Conservation (phyloP, 139 green algal species). For the Coelastrella sp. region DNA sequence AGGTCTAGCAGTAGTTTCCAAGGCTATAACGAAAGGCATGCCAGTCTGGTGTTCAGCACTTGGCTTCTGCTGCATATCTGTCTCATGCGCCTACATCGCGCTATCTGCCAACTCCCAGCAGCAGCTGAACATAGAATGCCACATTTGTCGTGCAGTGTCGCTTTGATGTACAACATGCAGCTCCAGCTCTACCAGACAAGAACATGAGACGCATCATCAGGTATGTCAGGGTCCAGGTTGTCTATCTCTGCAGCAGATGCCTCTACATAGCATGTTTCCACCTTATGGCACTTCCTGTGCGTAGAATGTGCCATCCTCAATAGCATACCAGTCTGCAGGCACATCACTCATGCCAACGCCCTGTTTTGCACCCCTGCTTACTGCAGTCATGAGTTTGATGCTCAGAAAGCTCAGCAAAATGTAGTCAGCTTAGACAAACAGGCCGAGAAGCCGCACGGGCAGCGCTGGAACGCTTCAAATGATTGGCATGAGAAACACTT, state of each 20-base stretch:
- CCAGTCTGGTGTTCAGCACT: background rate
- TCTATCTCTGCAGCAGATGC: background rate
- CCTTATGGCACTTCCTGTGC: background rate
- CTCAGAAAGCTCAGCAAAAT: background rate
- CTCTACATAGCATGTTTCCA: background rate
- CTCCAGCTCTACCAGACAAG: background rate
- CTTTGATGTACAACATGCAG: background rate
- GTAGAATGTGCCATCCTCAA: too few species aligned
- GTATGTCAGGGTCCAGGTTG: background rate
- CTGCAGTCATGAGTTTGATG: slow-evolving; percentile 31
- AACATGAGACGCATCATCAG: slow-evolving; percentile 33
- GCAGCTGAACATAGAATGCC: background rate
- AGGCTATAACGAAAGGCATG: background rate
- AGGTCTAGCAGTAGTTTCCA: background rate
- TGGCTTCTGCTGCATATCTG: background rate
- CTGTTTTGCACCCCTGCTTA: background rate
- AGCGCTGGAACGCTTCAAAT: slow-evolving; percentile 6
- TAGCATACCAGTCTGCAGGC: too few species aligned
- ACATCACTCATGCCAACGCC: background rate
- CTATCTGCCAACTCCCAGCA: background rate
- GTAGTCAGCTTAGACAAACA: slow-evolving; percentile 4
- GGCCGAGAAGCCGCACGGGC: slow-evolving; percentile 2
- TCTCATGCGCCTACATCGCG: background rate
- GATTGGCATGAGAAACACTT: slow-evolving; percentile 15
- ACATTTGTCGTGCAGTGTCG: background rate